These are phyloP conservation scores for Physaria fendleri DNA, from an alignment of 345 rosid genomes.

Conservation along the genomic window DNA sequence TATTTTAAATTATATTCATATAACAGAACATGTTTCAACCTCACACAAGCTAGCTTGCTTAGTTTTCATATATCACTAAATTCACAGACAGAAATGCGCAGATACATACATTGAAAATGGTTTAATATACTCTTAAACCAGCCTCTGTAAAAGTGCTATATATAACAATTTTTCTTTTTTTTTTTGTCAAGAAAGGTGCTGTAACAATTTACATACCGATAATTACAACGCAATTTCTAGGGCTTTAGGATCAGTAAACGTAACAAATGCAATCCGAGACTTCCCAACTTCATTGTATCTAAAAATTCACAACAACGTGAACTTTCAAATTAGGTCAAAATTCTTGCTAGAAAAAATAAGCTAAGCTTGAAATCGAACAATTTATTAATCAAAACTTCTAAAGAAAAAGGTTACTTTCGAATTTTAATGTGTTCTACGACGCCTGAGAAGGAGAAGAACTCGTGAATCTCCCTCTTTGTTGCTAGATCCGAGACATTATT, in stretches of 20 bases:
- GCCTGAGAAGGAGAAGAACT: slow-evolving; percentile 97
- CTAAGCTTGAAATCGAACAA: neutral
- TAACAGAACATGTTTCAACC: too few relatives aligned
- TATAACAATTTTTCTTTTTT: too few relatives aligned
- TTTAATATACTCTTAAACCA: neutral
- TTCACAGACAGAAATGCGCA: neutral
- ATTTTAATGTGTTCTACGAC: slow-evolving; percentile 69
- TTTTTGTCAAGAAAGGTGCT: too few relatives aligned
- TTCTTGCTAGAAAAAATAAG: neutral
- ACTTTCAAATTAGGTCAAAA: neutral
- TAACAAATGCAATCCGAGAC: slow-evolving; percentile 62
- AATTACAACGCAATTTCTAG: slow-evolving; percentile 83
- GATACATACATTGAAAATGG: neutral
- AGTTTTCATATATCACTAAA: too few relatives aligned
- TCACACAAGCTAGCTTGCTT: too few relatives aligned
- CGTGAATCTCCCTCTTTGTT: slow-evolving; percentile 91
- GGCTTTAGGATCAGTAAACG: slow-evolving; percentile 80
- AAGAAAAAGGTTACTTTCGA: slow-evolving; percentile 33
- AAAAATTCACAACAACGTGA: slow-evolving; percentile 15
- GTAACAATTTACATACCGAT: too few relatives aligned
- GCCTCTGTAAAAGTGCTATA: too few relatives aligned
- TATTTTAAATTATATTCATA: too few relatives aligned
- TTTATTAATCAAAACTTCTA: neutral
- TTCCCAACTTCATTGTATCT: slow-evolving; percentile 49
- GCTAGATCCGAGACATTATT: slow-evolving; percentile 90